Evolutionary conservation across 1,284 basidiomycete genomes (phyloP).

Genomic region (Rhodotorula sp.): DNA sequence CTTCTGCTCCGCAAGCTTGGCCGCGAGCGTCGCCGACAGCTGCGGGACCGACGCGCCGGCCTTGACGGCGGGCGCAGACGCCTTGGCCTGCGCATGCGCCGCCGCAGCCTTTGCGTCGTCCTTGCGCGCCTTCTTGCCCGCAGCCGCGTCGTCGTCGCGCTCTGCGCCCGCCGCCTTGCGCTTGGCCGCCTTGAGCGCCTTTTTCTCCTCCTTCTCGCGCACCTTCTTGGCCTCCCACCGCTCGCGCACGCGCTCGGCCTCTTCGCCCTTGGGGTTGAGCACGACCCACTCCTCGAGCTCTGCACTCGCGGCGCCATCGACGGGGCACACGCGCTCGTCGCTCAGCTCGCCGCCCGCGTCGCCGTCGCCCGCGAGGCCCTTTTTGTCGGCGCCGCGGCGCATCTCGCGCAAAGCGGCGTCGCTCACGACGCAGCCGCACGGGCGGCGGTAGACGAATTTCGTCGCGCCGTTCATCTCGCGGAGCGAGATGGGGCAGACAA

Average conservation of each 20-base stretch:
- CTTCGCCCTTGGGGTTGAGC: slow-evolving; percentile 42
- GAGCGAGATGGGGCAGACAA: slow-evolving; percentile 82
- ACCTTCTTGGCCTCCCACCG: slow-evolving; percentile 26
- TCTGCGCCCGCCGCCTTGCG: slow-evolving; percentile 10
- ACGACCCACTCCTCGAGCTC: slow-evolving; percentile 27
- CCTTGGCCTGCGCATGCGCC: background rate
- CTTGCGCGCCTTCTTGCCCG: slow-evolving; percentile 18
- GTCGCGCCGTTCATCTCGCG: slow-evolving; percentile 91
- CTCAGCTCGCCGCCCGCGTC: slow-evolving; percentile 19
- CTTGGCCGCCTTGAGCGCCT: slow-evolving; percentile 38
- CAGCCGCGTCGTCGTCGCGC: background rate
- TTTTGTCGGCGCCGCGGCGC: slow-evolving; percentile 12
- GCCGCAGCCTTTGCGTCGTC: slow-evolving; percentile 5
- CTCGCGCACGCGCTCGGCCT: slow-evolving; percentile 25
- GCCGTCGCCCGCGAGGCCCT: slow-evolving; percentile 6
- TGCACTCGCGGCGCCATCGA: slow-evolving; percentile 23
- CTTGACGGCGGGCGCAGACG: slow-evolving; percentile 27
- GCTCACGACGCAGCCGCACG: slow-evolving; percentile 86
- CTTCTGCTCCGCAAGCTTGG: slow-evolving; percentile 40
- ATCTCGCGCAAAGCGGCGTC: slow-evolving; percentile 66
- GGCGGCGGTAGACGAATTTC: slow-evolving; percentile 79
- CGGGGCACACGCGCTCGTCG: slow-evolving; percentile 31
- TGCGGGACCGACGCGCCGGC: slow-evolving; percentile 31
- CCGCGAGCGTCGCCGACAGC: slow-evolving; percentile 38
- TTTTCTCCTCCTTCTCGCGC: slow-evolving; percentile 39